Evolutionary conservation across 2,329 filamentous ascomycete genomes (phyloP).

Genomic region (Ambrosiella xylebori): DNA sequence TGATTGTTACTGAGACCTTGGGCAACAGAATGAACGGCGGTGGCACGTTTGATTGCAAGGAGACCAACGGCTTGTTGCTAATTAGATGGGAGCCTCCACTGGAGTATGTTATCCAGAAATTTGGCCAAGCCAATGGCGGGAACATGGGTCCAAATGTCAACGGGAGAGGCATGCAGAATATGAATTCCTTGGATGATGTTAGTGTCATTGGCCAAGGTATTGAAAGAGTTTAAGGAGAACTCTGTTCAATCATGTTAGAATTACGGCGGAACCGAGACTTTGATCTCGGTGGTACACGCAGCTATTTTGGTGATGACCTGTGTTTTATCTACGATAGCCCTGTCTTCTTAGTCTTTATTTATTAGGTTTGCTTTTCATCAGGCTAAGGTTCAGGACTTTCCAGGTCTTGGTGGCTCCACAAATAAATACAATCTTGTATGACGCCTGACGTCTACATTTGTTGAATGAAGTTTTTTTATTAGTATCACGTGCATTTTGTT

Average conservation of each 20-base stretch:
- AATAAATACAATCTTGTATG: no score
- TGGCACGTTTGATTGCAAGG: slow-evolving; percentile 61
- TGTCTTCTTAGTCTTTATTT: no score
- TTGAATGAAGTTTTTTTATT: no score
- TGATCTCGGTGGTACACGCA: no score
- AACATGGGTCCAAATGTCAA: background rate
- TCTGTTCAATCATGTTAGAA: background rate
- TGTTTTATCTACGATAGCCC: no score
- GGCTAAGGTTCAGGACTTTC: no score
- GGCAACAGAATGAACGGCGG: slow-evolving; percentile 76
- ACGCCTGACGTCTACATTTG: no score
- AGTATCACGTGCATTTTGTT: no score
- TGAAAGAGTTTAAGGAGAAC: background rate
- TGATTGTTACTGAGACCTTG: slow-evolving; percentile 79
- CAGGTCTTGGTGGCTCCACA: no score
- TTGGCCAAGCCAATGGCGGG: background rate
- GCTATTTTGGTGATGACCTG: no score
- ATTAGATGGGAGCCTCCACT: slow-evolving; percentile 30
- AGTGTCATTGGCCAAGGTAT: slow-evolving; percentile 3
- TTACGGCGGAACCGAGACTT: background rate
- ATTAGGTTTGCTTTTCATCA: no score
- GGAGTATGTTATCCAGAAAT: slow-evolving; percentile 5
- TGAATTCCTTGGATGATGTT: background rate
- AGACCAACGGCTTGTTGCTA: slow-evolving; percentile 24
- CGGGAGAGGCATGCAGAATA: background rate